These are phyloP conservation scores for Mycena alexandri DNA, from an alignment of 768 basidiomycete species.

Conservation along the genomic window DNA sequence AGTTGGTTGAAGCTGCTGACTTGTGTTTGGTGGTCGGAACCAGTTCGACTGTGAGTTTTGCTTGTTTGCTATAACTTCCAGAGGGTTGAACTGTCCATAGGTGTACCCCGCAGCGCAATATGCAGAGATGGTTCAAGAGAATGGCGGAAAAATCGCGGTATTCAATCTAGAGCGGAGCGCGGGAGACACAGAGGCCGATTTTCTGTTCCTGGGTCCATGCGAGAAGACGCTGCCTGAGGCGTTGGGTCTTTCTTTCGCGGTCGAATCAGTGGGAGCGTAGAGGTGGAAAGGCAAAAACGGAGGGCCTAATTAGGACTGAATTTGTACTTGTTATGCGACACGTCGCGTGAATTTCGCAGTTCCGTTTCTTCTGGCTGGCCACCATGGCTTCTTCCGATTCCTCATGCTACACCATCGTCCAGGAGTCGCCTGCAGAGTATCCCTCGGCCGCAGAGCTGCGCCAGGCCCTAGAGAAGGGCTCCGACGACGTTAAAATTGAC, in stretches of 20 bases:
- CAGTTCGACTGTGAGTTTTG: conserved; percentile 59
- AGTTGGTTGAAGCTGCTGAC: conserved; percentile 60
- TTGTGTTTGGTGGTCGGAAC: conserved; percentile 69
- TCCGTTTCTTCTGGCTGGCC: conserved; percentile 27
- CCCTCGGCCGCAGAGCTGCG: conserved; percentile 88
- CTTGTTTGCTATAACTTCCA: neutral
- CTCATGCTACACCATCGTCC: conserved; percentile 84
- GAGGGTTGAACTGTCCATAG: conserved; percentile 39
- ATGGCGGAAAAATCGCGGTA: conserved; percentile 53
- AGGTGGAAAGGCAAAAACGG: too few species aligned
- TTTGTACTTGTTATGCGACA: conserved; percentile 14
- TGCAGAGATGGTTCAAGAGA: conserved; percentile 46
- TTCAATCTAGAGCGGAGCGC: conserved; percentile 54
- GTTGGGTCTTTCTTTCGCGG: conserved; percentile 41
- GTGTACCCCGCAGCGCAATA: conserved; percentile 59
- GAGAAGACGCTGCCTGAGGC: conserved; percentile 57
- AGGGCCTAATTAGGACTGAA: neutral
- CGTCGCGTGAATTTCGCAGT: conserved; percentile 9
- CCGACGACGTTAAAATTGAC: conserved; percentile 97
- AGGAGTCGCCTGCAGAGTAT: conserved; percentile 78
- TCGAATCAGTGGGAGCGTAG: neutral
- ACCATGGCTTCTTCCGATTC: conserved; percentile 65
- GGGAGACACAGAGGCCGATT: conserved; percentile 59
- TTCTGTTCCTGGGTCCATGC: conserved; percentile 62
- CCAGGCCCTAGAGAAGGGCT: conserved; percentile 90